A percentile compares a stretch with the other conserved stretches of the same genome.
Conservation (phyloP, 2,329 filamentous ascomycete species). For the Cordyceps farinosa region DNA sequence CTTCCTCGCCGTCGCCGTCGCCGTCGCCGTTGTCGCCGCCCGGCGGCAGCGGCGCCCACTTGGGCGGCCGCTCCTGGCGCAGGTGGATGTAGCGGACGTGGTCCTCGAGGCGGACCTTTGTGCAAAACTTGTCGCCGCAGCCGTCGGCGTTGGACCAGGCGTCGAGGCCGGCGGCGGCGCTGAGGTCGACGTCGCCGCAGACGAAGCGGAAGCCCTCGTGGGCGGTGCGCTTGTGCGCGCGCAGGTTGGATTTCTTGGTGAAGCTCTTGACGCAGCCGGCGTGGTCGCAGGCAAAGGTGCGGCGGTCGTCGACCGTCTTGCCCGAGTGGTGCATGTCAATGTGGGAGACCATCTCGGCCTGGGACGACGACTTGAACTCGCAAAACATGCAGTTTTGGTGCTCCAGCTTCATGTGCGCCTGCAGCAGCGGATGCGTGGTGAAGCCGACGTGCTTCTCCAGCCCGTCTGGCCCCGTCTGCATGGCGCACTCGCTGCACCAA, state of each 20-base stretch:
- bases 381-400: slow-evolving; percentile 79
- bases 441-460: slow-evolving; percentile 55
- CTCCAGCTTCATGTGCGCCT: slow-evolving; percentile 66
- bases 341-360: slow-evolving; percentile 69
- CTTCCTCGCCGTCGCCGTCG: slow-evolving; percentile 14
- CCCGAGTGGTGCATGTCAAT: slow-evolving; percentile 73
- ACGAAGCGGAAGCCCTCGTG: slow-evolving; percentile 75
- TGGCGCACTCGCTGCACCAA: slow-evolving; percentile 71
- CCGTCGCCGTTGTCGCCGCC: neutral
- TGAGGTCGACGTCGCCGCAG: slow-evolving; percentile 69
- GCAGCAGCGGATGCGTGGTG: slow-evolving; percentile 65
- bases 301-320: slow-evolving; percentile 58
- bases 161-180: slow-evolving; percentile 52
- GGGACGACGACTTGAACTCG: slow-evolving; percentile 61
- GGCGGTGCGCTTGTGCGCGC: slow-evolving; percentile 70
- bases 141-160: slow-evolving; percentile 64
- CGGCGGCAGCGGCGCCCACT: slow-evolving; percentile 21
- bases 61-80: slow-evolving; percentile 46
- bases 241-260: slow-evolving; percentile 78
- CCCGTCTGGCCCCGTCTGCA: slow-evolving; percentile 37
- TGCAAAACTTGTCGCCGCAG: slow-evolving; percentile 72
- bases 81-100: slow-evolving; percentile 83
- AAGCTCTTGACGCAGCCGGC: slow-evolving; percentile 71
- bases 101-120: slow-evolving; percentile 75
- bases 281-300: slow-evolving; percentile 63